Conservation (phyloP, 371 early-diverging fungal species). For the Dipsacomyces acuminosporus region DNA sequence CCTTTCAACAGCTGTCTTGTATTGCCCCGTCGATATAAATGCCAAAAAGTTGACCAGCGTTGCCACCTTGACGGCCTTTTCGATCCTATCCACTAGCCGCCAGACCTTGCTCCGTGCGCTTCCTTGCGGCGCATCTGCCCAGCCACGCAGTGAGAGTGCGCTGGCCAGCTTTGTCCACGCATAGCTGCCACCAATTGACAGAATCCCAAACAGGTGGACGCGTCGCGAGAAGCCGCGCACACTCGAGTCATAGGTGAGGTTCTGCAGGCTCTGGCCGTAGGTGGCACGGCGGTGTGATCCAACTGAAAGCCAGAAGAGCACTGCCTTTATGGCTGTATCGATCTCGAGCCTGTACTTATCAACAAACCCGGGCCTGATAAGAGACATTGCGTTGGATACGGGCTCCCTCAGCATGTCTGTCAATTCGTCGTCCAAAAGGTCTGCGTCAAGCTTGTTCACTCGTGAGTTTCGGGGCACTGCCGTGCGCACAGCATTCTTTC, state of each 20-base stretch:
- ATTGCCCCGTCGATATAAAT: slow-evolving; percentile 80
- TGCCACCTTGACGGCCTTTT: slow-evolving; percentile 60
- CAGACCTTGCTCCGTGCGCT: slow-evolving; percentile 50
- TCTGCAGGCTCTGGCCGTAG: slow-evolving; percentile 54
- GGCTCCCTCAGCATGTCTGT: slow-evolving; percentile 71
- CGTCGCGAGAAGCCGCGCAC: slow-evolving; percentile 16
- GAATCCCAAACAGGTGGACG: slow-evolving; percentile 18
- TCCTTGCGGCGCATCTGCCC: slow-evolving; percentile 70
- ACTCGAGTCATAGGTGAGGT: slow-evolving; percentile 30
- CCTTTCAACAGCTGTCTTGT: slow-evolving; percentile 72
- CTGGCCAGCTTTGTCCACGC: slow-evolving; percentile 61
- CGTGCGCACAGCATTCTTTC: not conserved
- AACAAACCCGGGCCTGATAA: slow-evolving; percentile 28
- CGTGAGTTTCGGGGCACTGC: slow-evolving; percentile 61
- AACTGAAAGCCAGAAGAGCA: slow-evolving; percentile 48
- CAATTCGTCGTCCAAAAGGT: slow-evolving; percentile 74
- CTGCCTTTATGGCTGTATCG: slow-evolving; percentile 39
- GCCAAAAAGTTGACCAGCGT: slow-evolving; percentile 74
- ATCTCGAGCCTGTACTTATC: slow-evolving; percentile 43
- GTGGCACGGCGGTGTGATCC: slow-evolving; percentile 48
- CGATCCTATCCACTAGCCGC: slow-evolving; percentile 58
- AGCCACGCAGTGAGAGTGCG: slow-evolving; percentile 62
- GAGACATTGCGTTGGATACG: slow-evolving; percentile 26
- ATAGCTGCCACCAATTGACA: slow-evolving; percentile 63
- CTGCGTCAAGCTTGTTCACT: slow-evolving; percentile 84